Evolutionary conservation across 2,329 filamentous ascomycete species (phyloP).

Genomic region (Tolypocladium ovalisporum): DNA sequence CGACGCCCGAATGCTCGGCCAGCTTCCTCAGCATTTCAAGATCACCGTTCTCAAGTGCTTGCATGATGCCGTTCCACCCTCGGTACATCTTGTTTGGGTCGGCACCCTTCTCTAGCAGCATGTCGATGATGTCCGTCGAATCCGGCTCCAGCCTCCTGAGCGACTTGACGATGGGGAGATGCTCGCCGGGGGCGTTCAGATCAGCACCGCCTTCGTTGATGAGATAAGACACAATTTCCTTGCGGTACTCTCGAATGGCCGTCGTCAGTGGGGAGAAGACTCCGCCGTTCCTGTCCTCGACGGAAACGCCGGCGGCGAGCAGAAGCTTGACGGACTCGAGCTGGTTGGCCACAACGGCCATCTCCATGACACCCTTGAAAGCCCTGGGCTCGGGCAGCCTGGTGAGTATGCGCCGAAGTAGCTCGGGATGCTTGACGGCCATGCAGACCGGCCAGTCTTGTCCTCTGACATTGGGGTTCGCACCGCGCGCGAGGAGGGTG

Average conservation of each 20-base stretch:
- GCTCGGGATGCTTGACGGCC: conserved; percentile 49
- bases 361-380: conserved; percentile 57
- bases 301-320: conserved; percentile 51
- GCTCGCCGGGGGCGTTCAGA: conserved; percentile 57
- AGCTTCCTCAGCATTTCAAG: conserved; percentile 40
- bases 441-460: conserved; percentile 63
- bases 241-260: conserved; percentile 51
- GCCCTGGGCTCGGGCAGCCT: conserved; percentile 46
- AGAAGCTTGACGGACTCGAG: conserved; percentile 57
- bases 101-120: conserved; percentile 51
- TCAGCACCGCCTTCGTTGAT: conserved; percentile 52
- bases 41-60: conserved; percentile 55
- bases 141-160: conserved; percentile 45
- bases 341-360: conserved; percentile 56
- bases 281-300: conserved; percentile 62
- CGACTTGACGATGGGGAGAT: conserved; percentile 60
- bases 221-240: conserved; percentile 50
- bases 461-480: conserved; percentile 51
- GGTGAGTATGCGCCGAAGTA: conserved; percentile 48
- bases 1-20: conserved; percentile 34
- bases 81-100: conserved; percentile 59
- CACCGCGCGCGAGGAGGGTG: conserved; percentile 44
- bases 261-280: conserved; percentile 62
- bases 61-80: conserved; percentile 55
- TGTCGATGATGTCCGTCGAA: conserved; percentile 49